Evolutionary conservation across 2,329 filamentous ascomycete species (phyloP).

Genomic region (Beauveria asiatica): DNA sequence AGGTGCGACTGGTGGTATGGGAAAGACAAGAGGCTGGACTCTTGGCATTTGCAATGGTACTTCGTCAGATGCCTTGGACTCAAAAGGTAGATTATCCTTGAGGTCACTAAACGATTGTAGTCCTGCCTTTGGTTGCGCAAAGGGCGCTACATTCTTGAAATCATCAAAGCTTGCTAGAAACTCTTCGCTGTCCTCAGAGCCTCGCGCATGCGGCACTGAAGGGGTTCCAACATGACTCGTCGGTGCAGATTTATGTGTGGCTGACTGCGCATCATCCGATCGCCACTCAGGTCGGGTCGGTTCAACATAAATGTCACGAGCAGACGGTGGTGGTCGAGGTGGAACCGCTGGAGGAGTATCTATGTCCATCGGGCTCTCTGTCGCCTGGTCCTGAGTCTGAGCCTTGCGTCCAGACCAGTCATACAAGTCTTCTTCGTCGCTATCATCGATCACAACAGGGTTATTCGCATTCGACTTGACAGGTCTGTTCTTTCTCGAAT

Average conservation of each 20-base stretch:
- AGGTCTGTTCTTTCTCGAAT: conserved; percentile 53
- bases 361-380: conserved; percentile 55
- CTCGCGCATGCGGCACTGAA: conserved; percentile 30
- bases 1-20: conserved; percentile 41
- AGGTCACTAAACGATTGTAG: conserved; percentile 48
- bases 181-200: conserved; percentile 49
- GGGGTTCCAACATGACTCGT: conserved; percentile 16
- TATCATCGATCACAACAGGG: conserved; percentile 39
- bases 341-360: conserved; percentile 39
- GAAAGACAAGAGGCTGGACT: conserved; percentile 34
- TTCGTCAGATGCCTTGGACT: conserved; percentile 39
- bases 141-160: conserved; percentile 47
- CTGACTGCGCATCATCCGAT: conserved; percentile 34
- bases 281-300: conserved; percentile 53
- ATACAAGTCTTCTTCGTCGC: conserved; percentile 33
- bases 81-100: conserved; percentile 48
- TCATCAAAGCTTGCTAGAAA: conserved; percentile 47
- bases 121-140: conserved; percentile 37
- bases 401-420: conserved; percentile 28
- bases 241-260: conserved; percentile 15
- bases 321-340: conserved; percentile 18
- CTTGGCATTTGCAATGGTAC: conserved; percentile 29
- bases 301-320: conserved; percentile 49
- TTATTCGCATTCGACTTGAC: conserved; percentile 41
- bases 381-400: conserved; percentile 19